Conservation (phyloP, 2,329 filamentous ascomycete species). For the Aspergillus sp. region DNA sequence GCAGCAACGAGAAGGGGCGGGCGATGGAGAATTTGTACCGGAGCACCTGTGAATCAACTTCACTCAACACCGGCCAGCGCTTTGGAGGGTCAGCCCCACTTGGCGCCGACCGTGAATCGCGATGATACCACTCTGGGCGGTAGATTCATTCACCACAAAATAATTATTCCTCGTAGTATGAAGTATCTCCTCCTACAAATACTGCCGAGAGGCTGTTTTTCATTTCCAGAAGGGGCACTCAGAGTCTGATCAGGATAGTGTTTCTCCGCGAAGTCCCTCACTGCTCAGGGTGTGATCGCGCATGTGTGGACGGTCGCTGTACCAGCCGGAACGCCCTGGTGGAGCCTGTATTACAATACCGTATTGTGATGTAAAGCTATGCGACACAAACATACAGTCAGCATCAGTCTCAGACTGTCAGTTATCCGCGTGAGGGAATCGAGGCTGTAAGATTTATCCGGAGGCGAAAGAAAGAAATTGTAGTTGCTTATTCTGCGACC, state of each 20-base stretch:
- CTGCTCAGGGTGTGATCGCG: too few relatives aligned
- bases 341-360: background rate
- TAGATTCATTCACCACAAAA: too few relatives aligned
- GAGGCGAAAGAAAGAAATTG: background rate
- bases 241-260: background rate
- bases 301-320: background rate
- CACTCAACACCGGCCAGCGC: constrained; percentile 15
- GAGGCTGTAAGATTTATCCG: background rate
- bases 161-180: too few relatives aligned
- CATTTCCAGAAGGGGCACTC: too few relatives aligned
- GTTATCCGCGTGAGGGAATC: background rate
- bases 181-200: background rate
- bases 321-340: background rate
- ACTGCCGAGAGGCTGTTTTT: background rate
- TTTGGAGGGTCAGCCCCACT: constrained; percentile 19
- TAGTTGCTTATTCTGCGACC: background rate
- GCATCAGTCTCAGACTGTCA: background rate
- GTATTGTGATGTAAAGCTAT: background rate
- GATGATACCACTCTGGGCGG: background rate
- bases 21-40: constrained; percentile 44
- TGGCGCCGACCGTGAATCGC: constrained; percentile 5
- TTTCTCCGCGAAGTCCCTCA: too few relatives aligned
- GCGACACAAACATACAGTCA: background rate
- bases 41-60: constrained; percentile 16
- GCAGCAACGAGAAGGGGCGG: constrained; percentile 34